Evolutionary conservation across 169 alveolate genomes (phyloP).

Genomic region (Theileria orientalis): DNA sequence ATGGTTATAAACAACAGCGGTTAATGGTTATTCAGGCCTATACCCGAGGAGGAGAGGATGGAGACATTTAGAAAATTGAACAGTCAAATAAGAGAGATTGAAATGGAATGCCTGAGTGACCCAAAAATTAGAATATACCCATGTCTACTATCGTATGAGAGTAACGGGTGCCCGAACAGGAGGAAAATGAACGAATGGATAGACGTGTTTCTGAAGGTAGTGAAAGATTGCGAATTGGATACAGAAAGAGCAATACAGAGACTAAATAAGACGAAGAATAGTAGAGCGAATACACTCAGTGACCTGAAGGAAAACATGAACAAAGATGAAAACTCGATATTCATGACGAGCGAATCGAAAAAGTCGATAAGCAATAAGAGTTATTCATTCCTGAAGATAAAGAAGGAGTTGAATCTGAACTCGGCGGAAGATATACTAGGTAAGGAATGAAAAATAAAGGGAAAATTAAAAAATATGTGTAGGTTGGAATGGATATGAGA

Average conservation of each 20-base stretch:
- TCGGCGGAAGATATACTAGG: conserved; percentile 67
- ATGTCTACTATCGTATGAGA: conserved; percentile 20
- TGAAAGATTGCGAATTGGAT: conserved; percentile 62
- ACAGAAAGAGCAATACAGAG: conserved; percentile 52
- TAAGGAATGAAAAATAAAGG: neutral
- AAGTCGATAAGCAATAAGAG: conserved; percentile 9
- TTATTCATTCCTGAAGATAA: conserved; percentile 45
- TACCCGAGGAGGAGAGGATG: conserved; percentile 43
- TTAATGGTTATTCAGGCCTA: conserved; percentile 32
- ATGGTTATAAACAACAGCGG: neutral
- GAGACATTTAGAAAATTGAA: neutral
- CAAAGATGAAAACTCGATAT: conserved; percentile 16
- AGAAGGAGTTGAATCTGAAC: conserved; percentile 57
- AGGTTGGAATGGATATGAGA: conserved; percentile 60
- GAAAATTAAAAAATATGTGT: neutral
- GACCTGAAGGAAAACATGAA: neutral
- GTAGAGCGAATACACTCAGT: neutral
- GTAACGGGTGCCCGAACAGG: neutral
- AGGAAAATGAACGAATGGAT: conserved; percentile 30
- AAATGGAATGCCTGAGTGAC: neutral
- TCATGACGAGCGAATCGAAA: neutral
- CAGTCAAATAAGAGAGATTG: neutral
- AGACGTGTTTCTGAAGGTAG: conserved; percentile 43
- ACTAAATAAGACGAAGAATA: conserved; percentile 16
- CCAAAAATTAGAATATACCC: conserved; percentile 15